Evolutionary conservation across 1,284 basidiomycete species (phyloP).

Genomic region (Takashimella koratensis): DNA sequence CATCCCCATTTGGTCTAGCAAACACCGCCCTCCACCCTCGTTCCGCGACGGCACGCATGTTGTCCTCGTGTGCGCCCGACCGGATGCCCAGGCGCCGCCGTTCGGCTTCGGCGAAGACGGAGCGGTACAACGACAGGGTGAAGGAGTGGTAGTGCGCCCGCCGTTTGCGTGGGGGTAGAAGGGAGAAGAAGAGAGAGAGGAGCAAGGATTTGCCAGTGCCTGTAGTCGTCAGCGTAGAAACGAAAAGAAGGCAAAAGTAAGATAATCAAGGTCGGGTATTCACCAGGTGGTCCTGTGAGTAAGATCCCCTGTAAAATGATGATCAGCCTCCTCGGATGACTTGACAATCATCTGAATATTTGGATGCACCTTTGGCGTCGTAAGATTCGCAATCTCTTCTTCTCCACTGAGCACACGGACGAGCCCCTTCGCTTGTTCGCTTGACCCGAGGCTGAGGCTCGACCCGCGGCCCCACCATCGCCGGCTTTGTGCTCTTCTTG

Average conservation of each 20-base stretch:
- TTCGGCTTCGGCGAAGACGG: constrained; percentile 49
- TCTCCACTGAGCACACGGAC: constrained; percentile 57
- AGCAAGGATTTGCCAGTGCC: constrained; percentile 60
- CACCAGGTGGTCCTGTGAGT: constrained; percentile 53
- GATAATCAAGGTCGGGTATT: too few species aligned
- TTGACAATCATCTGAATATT: too few species aligned
- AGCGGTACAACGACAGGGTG: constrained; percentile 63
- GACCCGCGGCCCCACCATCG: constrained; percentile 11
- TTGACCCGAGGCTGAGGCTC: neutral
- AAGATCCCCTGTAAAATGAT: constrained; percentile 53
- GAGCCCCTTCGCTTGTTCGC: constrained; percentile 40
- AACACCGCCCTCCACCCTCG: constrained; percentile 48
- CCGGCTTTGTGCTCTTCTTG: constrained; percentile 13
- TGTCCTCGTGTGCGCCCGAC: constrained; percentile 45
- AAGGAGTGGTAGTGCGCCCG: constrained; percentile 67
- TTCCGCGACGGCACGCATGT: constrained; percentile 39
- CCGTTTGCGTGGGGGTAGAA: constrained; percentile 59
- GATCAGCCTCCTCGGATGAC: constrained; percentile 4
- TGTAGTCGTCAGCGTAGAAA: neutral
- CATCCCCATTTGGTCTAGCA: constrained; percentile 32
- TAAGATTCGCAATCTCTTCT: constrained; percentile 59
- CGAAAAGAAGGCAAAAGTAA: too few species aligned
- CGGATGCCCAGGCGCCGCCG: constrained; percentile 29
- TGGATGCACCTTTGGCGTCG: constrained; percentile 61
- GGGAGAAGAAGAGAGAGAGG: constrained; percentile 63